Evolutionary conservation across 768 basidiomycete genomes (phyloP).

Genomic region (Flagelloscypha sp.): DNA sequence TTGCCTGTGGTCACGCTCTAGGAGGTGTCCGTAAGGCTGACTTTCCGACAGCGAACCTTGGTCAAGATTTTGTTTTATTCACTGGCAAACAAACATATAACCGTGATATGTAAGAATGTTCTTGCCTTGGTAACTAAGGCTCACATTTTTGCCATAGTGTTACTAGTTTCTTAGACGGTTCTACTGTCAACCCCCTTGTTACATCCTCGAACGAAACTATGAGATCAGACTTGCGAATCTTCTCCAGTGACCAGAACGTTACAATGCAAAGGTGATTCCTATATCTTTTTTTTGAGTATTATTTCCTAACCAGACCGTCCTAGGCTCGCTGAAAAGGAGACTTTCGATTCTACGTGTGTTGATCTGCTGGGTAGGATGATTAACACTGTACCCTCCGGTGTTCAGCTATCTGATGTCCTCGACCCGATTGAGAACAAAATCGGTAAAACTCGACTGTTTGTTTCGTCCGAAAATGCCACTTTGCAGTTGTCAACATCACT

Average conservation of each 20-base stretch:
- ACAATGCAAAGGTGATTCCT: constrained; percentile 14
- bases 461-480: too few species aligned
- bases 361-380: constrained; percentile 14
- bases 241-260: constrained; percentile 13
- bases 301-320: neutral
- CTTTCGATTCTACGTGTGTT: constrained; percentile 11
- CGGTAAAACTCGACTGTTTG: constrained; percentile 26
- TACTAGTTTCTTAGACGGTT: constrained; percentile 30
- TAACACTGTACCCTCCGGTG: constrained; percentile 13
- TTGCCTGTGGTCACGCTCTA: constrained; percentile 44
- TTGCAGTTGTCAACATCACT: constrained; percentile 30
- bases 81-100: too few species aligned
- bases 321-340: constrained; percentile 16
- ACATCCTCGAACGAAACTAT: constrained; percentile 15
- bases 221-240: constrained; percentile 18
- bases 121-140: too few species aligned
- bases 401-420: constrained; percentile 12
- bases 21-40: constrained; percentile 40
- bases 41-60: constrained; percentile 22
- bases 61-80: too few species aligned
- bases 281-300: neutral
- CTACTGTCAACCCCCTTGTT: constrained; percentile 24
- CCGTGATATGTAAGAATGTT: too few species aligned
- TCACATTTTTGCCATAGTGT: too few species aligned
- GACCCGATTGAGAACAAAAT: constrained; percentile 17